Percentiles rank a stretch among this genome's conserved stretches.
Evolutionary conservation across 176 grass and related monocot genomes (phyloP).

Genomic region (Themeda triandra): DNA sequence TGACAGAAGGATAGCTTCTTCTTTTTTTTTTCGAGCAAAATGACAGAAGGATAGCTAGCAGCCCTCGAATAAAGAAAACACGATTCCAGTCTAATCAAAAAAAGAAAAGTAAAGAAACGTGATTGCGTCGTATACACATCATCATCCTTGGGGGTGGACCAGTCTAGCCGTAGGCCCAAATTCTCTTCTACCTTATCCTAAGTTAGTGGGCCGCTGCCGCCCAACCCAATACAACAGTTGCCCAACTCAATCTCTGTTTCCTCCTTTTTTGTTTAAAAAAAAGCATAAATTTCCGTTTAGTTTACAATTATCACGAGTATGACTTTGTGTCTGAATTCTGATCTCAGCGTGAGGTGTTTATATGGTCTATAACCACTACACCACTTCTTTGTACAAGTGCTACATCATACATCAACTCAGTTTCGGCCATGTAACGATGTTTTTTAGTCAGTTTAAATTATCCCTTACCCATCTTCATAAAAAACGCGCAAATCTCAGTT

Average conservation of each 20-base stretch:
- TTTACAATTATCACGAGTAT: background rate
- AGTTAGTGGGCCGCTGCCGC: conserved; percentile 7
- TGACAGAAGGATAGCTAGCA: background rate
- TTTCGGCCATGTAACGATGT: background rate
- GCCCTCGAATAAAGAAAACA: background rate
- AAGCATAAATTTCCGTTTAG: background rate
- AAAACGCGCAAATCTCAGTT: background rate
- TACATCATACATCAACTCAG: background rate
- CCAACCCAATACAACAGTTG: background rate
- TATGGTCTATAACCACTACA: background rate
- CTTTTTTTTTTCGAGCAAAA: no score
- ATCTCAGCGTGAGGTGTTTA: background rate
- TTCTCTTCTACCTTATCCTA: background rate
- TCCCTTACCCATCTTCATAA: background rate
- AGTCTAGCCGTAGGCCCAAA: conserved; percentile 3
- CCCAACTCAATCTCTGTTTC: background rate
- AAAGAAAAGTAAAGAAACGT: background rate
- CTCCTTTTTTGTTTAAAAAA: background rate
- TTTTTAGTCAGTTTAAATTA: background rate
- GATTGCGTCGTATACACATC: background rate
- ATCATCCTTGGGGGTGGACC: background rate
- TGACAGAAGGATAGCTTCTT: background rate
- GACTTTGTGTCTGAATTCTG: background rate
- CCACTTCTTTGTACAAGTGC: background rate
- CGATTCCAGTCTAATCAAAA: background rate